Percentiles rank a stretch among this genome's conserved stretches.
Conservation (phyloP, 2,329 filamentous ascomycete species). For the Neofusicoccum parvum region DNA sequence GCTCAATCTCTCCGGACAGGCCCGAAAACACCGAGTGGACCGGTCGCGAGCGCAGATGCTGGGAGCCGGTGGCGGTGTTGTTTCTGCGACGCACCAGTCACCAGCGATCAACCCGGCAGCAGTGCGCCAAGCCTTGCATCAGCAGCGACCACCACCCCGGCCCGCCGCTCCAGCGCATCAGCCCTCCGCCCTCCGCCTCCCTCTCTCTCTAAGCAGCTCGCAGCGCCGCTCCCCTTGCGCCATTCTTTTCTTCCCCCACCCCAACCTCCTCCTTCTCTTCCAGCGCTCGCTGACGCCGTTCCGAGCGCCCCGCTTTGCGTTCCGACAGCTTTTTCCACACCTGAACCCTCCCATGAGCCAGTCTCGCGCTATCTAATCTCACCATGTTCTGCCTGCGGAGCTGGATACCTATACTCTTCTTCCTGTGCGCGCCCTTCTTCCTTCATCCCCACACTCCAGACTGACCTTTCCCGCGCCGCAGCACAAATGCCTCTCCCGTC, state of each 20-base stretch:
- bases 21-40: neutral
- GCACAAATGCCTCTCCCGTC: constrained; percentile 51
- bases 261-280: neutral
- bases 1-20: neutral
- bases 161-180: constrained; percentile 16
- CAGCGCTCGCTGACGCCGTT: neutral
- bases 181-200: neutral
- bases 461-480: constrained; percentile 29
- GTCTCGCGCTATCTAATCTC: constrained; percentile 16
- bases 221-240: constrained; percentile 1
- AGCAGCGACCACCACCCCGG: constrained; percentile 5
- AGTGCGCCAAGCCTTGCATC: constrained; percentile 15
- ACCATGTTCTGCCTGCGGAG: constrained; percentile 69
- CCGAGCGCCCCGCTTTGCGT: neutral
- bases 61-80: neutral
- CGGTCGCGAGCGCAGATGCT: neutral
- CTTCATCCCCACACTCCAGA: constrained; percentile 1
- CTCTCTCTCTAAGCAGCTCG: constrained; percentile 1
- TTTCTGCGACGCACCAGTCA: neutral
- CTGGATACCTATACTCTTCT: constrained; percentile 54
- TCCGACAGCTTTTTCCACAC: neutral
- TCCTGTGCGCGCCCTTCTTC: constrained; percentile 48
- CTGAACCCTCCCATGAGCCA: neutral
- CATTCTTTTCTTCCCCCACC: neutral
- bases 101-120: constrained; percentile 1